These are phyloP conservation scores for Curvularia sp. DNA, from an alignment of 2,329 filamentous ascomycete species.

Conservation along the genomic window DNA sequence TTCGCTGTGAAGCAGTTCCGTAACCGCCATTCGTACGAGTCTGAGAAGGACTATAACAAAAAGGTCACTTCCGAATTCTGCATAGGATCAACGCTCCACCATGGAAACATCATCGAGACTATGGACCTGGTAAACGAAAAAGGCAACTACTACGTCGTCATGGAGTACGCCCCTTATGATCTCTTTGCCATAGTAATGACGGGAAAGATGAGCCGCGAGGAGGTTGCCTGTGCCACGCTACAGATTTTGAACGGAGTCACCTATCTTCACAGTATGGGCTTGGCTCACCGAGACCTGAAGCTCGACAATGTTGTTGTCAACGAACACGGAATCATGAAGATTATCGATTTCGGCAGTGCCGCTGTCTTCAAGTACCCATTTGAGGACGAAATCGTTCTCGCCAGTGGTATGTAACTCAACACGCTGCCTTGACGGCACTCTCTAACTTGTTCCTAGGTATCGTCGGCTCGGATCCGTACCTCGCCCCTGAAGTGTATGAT, in stretches of 20 bases:
- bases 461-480: slow-evolving; percentile 90
- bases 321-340: slow-evolving; percentile 96
- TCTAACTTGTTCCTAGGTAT: slow-evolving; percentile 62
- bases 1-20: slow-evolving; percentile 99
- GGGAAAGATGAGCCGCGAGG: slow-evolving; percentile 91
- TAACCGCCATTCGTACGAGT: slow-evolving; percentile 89
- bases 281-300: slow-evolving; percentile 94
- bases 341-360: slow-evolving; percentile 98
- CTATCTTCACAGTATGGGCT: slow-evolving; percentile 92
- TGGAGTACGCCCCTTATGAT: slow-evolving; percentile 97
- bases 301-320: slow-evolving; percentile 98
- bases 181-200: slow-evolving; percentile 99
- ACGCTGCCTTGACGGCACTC: neutral
- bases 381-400: slow-evolving; percentile 83
- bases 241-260: slow-evolving; percentile 95
- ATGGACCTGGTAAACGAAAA: slow-evolving; percentile 96
- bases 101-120: slow-evolving; percentile 98
- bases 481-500: slow-evolving; percentile 96
- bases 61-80: slow-evolving; percentile 99
- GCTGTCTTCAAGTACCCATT: slow-evolving; percentile 98
- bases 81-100: slow-evolving; percentile 93
- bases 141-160: slow-evolving; percentile 95
- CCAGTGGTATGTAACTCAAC: slow-evolving; percentile 69
- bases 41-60: slow-evolving; percentile 94
- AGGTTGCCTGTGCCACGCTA: slow-evolving; percentile 88